phyloP scores from a whole-genome alignment of 768 basidiomycete species.

The Cystofilobasidium capitatum region DNA sequence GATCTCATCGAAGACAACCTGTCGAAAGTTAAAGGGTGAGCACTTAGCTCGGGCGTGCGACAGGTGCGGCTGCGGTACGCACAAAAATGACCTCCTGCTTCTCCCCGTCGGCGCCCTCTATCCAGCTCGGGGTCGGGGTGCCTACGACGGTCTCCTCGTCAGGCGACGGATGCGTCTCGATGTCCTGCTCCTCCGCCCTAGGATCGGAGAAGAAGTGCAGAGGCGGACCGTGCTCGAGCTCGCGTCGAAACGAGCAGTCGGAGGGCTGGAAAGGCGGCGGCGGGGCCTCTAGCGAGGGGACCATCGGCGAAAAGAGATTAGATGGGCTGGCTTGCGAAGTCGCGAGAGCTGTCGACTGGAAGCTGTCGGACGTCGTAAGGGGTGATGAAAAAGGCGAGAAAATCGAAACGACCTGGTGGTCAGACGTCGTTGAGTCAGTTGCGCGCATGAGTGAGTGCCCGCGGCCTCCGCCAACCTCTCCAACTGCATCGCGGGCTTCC shows the following conservation, averaged over 20 bases:
- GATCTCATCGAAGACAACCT: constrained; percentile 13
- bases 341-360: too few species aligned
- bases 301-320: too few species aligned
- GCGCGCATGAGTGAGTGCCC: too few species aligned
- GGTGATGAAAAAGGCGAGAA: too few species aligned
- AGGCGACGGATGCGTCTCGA: not conserved
- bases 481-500: too few species aligned
- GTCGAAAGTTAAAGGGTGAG: not conserved
- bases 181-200: not conserved
- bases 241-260: not conserved
- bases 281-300: too few species aligned
- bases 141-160: not conserved
- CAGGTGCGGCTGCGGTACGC: not conserved
- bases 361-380: too few species aligned
- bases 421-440: too few species aligned
- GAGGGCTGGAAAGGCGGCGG: too few species aligned
- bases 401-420: too few species aligned
- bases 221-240: not conserved
- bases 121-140: not conserved
- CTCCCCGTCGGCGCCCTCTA: not conserved
- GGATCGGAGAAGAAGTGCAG: constrained; percentile 1
- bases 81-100: not conserved
- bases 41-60: not conserved
- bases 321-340: too few species aligned
- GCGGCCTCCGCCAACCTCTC: too few species aligned